Base-by-base conservation (phyloP, 2,329 filamentous ascomycete genomes). In the Herpotrichia juniperi region DNA sequence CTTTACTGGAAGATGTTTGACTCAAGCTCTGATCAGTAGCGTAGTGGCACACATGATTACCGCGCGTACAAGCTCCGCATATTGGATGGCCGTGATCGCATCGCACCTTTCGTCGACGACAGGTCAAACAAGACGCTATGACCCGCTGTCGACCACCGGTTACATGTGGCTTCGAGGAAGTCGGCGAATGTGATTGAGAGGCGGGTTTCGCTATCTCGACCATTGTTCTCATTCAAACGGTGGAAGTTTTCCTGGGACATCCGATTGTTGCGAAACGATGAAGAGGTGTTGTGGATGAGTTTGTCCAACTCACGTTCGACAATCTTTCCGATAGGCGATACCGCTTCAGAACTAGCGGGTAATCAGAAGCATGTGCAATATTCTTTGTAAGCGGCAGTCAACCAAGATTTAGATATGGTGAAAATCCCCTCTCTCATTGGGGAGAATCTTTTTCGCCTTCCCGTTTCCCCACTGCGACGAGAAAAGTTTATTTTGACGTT, bases 71-170 rank as follows among this genome's bases (percentile, higher is more conserved):
- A 32, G 72, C 71, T 22, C 71, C 70, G 51, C 72, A 74, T 6
- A 72, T 52, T 10, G 72, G 71, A 59, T 74, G 71, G 32, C 60
- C 65, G 56, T 74, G 72, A 37, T 74, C 72, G 53, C 72, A 74
- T 48, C 67, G 67, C 39, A 74, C 72, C 54, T 74, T 74, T 50
- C 72, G 61, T 35, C 71, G 64, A 12, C 72, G 60, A 50, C 72
- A 74, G 7, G 72, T 74, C 37, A 74, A 58, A 50, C 71, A 74
- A 17, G 71, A 74, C 16, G 70, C 68, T 42, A 74, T 74, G 40
- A 72, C 60, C 52, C 72, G 64, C 51, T 71, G 70, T 34, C 72
- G 67, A 26, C 69, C 69, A 26, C 65, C 63, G 26, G 59, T 12
- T 44, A 44, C 39, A 19, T 52, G 53, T 30, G 61, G 55, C 43